Base-by-base conservation (phyloP, 192 early-diverging fungal genomes). In the Mortierella claussenii region DNA sequence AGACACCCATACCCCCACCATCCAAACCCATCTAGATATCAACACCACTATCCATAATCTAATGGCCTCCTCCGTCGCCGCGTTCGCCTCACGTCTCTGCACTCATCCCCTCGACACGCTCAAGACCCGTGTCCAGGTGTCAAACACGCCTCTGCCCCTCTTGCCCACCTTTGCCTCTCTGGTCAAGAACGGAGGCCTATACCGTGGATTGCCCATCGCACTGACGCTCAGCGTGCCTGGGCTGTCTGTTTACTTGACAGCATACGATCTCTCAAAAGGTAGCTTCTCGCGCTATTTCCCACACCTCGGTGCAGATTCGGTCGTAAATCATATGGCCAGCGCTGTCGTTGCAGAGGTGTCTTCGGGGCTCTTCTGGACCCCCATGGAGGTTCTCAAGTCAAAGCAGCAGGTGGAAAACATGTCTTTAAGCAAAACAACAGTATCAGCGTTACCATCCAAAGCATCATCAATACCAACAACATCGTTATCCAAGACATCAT, bases 361-460 rank as follows among this genome's bases (percentile, higher is more conserved):
- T 0, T 86, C 87, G 6, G 92, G 92, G 9, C 55, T 88, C 9
- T 82, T 92, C 24, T 95, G 90, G 82, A 95, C 94, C 4, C 94
- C 94, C 1, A 95, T 95, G 94, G 94, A 95, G 68, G 88, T 95
- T 1, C 30, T 95, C 34, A 95, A 95, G 55, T 89, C 85, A 50
- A 84, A 86, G 46, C 56, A 92, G 53, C 94, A 95, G 67, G 85
- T 87, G 30, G 76, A 64, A 37, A 52, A 42, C 11, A 53, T 55
- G 40, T 48, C 58, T 40, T 43, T 45, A n/a, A n/a, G n/a, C n/a
- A n/a, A n/a, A n/a, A n/a, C n/a, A n/a, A n/a, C n/a, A n/a, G n/a
- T n/a, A n/a, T n/a, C n/a, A n/a, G n/a, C n/a, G n/a, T n/a, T n/a
- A n/a, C n/a, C n/a, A n/a, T n/a, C n/a, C n/a, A n/a, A n/a, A n/a